Base-by-base conservation (phyloP, 2,329 filamentous ascomycete genomes). In the Penicillium sp. region DNA sequence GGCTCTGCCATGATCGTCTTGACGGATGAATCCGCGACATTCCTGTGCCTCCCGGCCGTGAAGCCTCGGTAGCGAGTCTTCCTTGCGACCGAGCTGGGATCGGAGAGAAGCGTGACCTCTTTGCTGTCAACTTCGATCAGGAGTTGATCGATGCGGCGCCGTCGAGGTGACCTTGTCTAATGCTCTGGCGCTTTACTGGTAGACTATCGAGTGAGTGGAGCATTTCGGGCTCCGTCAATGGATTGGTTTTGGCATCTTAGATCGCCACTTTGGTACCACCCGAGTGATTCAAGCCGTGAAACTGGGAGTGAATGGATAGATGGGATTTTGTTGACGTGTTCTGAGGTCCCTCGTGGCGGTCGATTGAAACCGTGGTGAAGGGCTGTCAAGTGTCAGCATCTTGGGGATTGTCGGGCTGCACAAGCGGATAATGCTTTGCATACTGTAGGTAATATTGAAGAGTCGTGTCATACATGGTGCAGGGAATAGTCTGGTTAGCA, bases 181-280 rank as follows among this genome's bases (percentile, higher is more conserved):
- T 15, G 20, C 13, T 17, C 17, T 30, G 26, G 16, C 12, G 22
- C 27, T 23, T 20, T 37, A 40, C 37, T 36, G 30, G 35, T 30
- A 33, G 33, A 28, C 35, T 35, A 17, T 25, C 9, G 18, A 9
- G 23, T 27, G 32, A 27, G 17, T 22, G 30, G 32, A 37, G 18
- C 18, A 23, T 9, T 16, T 15, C 14, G 32, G 20, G 25, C 33
- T 29, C 30, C 28, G 34, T 37, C 28, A 27, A 22, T 37, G 25
- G 26, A 35, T 17, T 15, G 18, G 26, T 14, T 35, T 12, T 27
- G 16, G 25, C 30, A 26, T 34, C 20, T 14, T 26, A 13, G 31
- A 41, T 40, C 25, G 35, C 44, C 50, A 44, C 35, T 22, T 29
- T 28, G 42, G 48, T 53, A 50, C 42, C 35, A 47, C 50, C 44